Base-by-base conservation (phyloP, 768 basidiomycete species). In the Rhodotorula paludigena region DNA sequence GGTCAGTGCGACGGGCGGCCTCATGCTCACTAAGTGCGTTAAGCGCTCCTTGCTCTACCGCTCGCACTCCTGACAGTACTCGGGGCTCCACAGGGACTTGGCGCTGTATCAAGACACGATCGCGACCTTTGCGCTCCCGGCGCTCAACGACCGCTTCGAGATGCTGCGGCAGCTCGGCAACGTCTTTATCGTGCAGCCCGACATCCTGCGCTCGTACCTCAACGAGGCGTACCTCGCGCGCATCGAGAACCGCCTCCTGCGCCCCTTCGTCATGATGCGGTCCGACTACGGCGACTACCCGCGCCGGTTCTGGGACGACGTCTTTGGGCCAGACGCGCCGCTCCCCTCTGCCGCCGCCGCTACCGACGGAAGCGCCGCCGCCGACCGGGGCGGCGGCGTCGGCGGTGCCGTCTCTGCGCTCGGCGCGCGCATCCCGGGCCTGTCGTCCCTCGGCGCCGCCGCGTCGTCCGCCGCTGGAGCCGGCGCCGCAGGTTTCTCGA, bases 141-240 rank as follows among this genome's bases (percentile, higher is more conserved):
- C 89, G 12, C 82, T 99, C 14, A 85, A 87, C 71, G 93, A 98
- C 77, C 91, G 94, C 32, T 99, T 94, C 80, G 96, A 98, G 77
- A 97, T 98, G 81, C 87, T 98, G 69, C 88, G 93, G 47, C 93
- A 98, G 78, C 85, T 99, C 9, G 96, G 94, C 72, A 94, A 98
- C 76, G 84, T 93, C 71, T 99, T 97, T 83, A 88, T 98, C 70
- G 89, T 99, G 56, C 90, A 88, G 60, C 93, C 94, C 12, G 92
- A 97, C 70, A 90, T 93, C 64, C 84, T 99, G 72, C 90, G 89
- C 73, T 90, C 92, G 8, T 98, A 96, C 80, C 92, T 98, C 78
- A 89, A 88, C 16, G 93, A 96, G 76, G 71, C 74, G 15, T 90
- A 92, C 78, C 86, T 99, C 21, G 92, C 92, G 15, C 85, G 91